A percentile compares a stretch with the other conserved stretches of the same genome.
These are phyloP conservation scores for Cokeromyces recurvatus DNA, from an alignment of 371 early-diverging fungal species.

Conservation along the genomic window DNA sequence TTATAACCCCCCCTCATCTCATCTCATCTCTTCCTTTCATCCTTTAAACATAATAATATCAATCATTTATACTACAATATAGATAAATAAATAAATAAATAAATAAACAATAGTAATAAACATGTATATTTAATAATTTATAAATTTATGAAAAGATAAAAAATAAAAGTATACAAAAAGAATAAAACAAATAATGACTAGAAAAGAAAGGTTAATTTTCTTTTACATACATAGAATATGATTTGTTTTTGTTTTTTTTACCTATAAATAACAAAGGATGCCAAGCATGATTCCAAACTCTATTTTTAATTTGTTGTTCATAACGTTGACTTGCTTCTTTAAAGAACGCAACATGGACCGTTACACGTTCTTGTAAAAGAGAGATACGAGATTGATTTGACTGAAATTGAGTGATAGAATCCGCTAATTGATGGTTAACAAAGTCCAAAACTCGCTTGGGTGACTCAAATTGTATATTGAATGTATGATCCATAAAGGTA, in stretches of 20 bases:
- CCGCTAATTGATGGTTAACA: slow-evolving; percentile 1
- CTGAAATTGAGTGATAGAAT: not conserved
- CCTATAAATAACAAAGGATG: slow-evolving; percentile 7
- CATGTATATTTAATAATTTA: too few species aligned
- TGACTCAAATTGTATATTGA: not conserved
- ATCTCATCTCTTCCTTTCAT: not conserved
- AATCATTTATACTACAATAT: too few species aligned
- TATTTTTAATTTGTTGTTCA: not conserved
- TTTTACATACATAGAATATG: too few species aligned
- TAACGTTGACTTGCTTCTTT: slow-evolving; percentile 2
- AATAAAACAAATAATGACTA: too few species aligned
- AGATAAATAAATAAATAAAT: not conserved
- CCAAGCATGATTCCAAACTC: not conserved
- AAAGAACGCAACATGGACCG: slow-evolving; percentile 2
- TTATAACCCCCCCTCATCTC: too few species aligned
- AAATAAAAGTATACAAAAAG: too few species aligned
- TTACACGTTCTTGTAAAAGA: not conserved
- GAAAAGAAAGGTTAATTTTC: too few species aligned
- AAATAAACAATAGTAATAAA: not conserved
- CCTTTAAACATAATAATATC: too few species aligned
- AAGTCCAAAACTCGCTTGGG: not conserved
- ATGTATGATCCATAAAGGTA: not conserved
- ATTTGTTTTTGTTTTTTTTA: not conserved
- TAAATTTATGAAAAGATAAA: too few species aligned
- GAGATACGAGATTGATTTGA: not conserved